Evolutionary conservation across 2,329 filamentous ascomycete genomes (phyloP), one percentile per base, ranked within the genome.

Genomic region (Fusarium agapanthi): DNA sequence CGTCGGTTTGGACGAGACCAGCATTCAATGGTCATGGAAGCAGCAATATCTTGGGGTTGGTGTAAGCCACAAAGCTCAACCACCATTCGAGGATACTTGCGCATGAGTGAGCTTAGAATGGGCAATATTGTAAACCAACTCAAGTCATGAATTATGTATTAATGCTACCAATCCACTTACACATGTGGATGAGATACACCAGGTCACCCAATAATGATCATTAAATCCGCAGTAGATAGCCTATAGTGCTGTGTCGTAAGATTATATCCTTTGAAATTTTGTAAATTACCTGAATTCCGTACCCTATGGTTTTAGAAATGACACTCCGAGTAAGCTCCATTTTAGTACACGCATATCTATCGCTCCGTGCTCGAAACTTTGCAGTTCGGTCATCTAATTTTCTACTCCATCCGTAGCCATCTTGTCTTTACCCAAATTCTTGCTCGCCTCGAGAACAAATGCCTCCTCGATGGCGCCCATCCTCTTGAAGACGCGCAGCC

Each of bases 401-500:
- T 71, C 75, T 54, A 51, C 67, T 58, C 55, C 76, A 20, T 70
- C 72, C 45, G 65, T 69, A 28, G 26, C 72, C 48, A 61, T 75
- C 62, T 73, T 75, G 30, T 62, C 72, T 59, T 73, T 73, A 14
- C 61, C 76, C 4, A 76, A 78, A 28, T 55, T 69, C 63, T 75
- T 72, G 12, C 51, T 75, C 10, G 77, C 79, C 71, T 84, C 83
- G 2, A 80, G 41, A 14, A 86, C 77, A 78, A 88, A 89, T 1
- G 92, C 88, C 82, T 98, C 95, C 83, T 98, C 95, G 20, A 98
- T 93, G 6, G 93, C 93, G 20, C 89, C 89, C 82, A 94, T 92
- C 47, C 96, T 88, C 77, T 91, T 86, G 81, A 97, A 98, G 4
- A 96, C 94, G 37, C 94, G 88, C 70, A 94, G 84, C 96, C 96